Conservation (phyloP, 2,329 filamentous ascomycete genomes). For the Exophiala viscosa region DNA sequence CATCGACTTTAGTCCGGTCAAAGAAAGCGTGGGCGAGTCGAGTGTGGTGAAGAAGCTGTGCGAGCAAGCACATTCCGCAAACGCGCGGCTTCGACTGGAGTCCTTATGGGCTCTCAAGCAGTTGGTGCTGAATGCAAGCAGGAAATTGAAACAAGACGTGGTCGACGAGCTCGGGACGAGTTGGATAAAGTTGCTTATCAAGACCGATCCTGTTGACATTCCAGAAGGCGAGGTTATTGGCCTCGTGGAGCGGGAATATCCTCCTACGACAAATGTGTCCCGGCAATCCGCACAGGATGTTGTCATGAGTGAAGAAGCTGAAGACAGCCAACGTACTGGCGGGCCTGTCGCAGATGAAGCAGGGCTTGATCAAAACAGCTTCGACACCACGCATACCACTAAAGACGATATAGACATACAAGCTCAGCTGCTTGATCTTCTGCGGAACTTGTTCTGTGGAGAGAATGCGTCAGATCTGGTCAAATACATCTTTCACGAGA, state of each 20-base stretch:
- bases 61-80: constrained; percentile 75
- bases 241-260: constrained; percentile 27
- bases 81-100: constrained; percentile 75
- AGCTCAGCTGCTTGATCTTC: constrained; percentile 83
- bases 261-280: constrained; percentile 7
- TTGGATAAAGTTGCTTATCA: constrained; percentile 78
- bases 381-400: constrained; percentile 59
- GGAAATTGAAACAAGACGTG: constrained; percentile 70
- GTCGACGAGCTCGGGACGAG: constrained; percentile 71
- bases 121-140: constrained; percentile 68
- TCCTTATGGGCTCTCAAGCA: constrained; percentile 94
- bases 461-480: constrained; percentile 66
- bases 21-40: constrained; percentile 69
- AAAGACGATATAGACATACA: constrained; percentile 81
- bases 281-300: constrained; percentile 12
- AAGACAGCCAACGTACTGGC: constrained; percentile 10
- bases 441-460: constrained; percentile 81
- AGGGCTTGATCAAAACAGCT: constrained; percentile 61
- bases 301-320: constrained; percentile 32
- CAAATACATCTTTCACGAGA: constrained; percentile 71
- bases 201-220: constrained; percentile 46
- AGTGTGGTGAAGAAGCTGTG: constrained; percentile 75
- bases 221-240: constrained; percentile 28
- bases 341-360: constrained; percentile 8
- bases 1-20: constrained; percentile 85